phyloP scores from a whole-genome alignment of 768 basidiomycete genomes.

The Lentinula sp. region DNA sequence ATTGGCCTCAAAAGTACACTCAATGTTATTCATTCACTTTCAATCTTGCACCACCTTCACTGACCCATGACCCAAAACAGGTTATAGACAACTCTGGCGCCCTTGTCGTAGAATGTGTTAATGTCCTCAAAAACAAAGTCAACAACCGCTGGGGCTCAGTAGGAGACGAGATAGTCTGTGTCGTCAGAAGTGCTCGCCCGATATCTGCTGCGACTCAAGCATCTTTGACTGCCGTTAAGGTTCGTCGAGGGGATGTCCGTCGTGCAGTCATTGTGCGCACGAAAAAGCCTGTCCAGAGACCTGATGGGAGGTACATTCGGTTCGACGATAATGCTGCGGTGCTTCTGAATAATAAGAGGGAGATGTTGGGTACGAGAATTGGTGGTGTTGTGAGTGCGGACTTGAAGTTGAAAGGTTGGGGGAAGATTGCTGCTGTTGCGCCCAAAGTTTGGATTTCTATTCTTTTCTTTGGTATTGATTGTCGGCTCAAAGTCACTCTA shows the following conservation, averaged over 20 bases:
- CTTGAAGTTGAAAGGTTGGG: slow-evolving; percentile 87
- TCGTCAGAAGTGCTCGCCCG: slow-evolving; percentile 88
- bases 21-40: slow-evolving; percentile 48
- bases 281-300: slow-evolving; percentile 75
- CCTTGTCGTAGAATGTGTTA: slow-evolving; percentile 91
- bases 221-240: slow-evolving; percentile 80
- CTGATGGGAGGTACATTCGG: slow-evolving; percentile 81
- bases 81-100: slow-evolving; percentile 98
- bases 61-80: slow-evolving; percentile 28
- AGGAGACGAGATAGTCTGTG: slow-evolving; percentile 94
- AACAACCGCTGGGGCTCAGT: slow-evolving; percentile 91
- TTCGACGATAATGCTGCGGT: slow-evolving; percentile 98
- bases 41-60: neutral
- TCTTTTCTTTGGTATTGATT: neutral
- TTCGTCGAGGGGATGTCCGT: slow-evolving; percentile 90
- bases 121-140: slow-evolving; percentile 92
- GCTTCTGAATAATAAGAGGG: slow-evolving; percentile 89
- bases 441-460: slow-evolving; percentile 56
- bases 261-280: slow-evolving; percentile 94
- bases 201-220: slow-evolving; percentile 59
- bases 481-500: neutral
- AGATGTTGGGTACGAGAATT: slow-evolving; percentile 93
- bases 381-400: slow-evolving; percentile 92
- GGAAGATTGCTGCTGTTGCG: slow-evolving; percentile 87
- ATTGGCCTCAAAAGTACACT: slow-evolving; percentile 92